Percentiles rank a stretch among this genome's conserved stretches.
Evolutionary conservation across 2,329 filamentous ascomycete species (phyloP).

Genomic region (Paecilomyces formosus): DNA sequence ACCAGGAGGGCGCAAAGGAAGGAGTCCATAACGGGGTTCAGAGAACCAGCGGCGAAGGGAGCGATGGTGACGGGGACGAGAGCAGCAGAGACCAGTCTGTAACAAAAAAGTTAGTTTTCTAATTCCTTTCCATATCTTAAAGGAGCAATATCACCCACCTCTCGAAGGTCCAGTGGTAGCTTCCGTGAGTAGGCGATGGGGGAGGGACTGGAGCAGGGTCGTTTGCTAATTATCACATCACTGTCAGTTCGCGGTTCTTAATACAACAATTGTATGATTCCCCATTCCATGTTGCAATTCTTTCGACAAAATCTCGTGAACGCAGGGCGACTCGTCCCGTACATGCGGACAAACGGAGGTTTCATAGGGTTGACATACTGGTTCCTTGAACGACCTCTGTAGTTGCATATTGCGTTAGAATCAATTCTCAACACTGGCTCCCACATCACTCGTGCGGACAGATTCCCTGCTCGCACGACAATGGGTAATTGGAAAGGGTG

Average conservation of each 20-base stretch:
- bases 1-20: slow-evolving; percentile 75
- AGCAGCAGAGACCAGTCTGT: slow-evolving; percentile 65
- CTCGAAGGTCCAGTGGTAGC: slow-evolving; percentile 98
- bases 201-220: slow-evolving; percentile 71
- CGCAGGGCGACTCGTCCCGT: not conserved
- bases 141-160: slow-evolving; percentile 37
- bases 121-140: not conserved
- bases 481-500: not conserved
- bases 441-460: not conserved
- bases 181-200: slow-evolving; percentile 72
- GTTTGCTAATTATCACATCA: slow-evolving; percentile 55
- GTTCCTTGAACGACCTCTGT: slow-evolving; percentile 68
- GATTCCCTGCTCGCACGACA: not conserved
- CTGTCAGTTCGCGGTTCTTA: not conserved
- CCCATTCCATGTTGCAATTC: not conserved
- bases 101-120: not conserved
- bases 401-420: slow-evolving; percentile 37
- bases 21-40: slow-evolving; percentile 85
- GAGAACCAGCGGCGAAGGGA: slow-evolving; percentile 83
- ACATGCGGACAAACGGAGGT: not conserved
- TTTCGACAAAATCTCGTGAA: not conserved
- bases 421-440: not conserved
- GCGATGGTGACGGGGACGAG: slow-evolving; percentile 82
- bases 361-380: slow-evolving; percentile 45
- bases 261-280: not conserved